phyloP scores from a whole-genome alignment of 208 protist genomes.

The Crithidia expoeki region DNA sequence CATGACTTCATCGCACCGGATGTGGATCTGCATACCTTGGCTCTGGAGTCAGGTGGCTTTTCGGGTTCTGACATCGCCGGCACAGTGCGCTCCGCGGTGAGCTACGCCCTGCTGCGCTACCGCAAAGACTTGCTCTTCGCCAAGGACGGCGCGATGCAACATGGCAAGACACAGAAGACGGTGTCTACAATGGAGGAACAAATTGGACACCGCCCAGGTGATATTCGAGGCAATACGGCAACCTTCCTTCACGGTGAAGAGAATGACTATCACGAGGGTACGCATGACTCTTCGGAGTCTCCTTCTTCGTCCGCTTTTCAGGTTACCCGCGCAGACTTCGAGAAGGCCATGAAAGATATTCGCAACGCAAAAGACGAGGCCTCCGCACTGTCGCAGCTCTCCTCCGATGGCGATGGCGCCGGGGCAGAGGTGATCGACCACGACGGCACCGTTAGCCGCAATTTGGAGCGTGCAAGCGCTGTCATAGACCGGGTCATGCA shows the following conservation, averaged over 20 bases:
- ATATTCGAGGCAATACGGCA: background rate
- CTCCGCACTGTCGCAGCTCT: slow-evolving; percentile 32
- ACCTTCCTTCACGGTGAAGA: background rate
- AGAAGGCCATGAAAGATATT: slow-evolving; percentile 45
- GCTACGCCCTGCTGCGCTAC: slow-evolving; percentile 80
- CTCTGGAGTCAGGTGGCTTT: slow-evolving; percentile 96
- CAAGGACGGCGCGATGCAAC: background rate
- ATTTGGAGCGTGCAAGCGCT: slow-evolving; percentile 21
- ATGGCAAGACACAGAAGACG: background rate
- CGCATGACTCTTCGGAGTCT: background rate
- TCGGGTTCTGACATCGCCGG: slow-evolving; percentile 96
- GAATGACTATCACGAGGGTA: background rate
- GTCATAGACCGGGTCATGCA: slow-evolving; percentile 39
- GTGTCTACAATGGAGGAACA: background rate
- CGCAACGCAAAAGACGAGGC: slow-evolving; percentile 44
- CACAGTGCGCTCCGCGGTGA: slow-evolving; percentile 79
- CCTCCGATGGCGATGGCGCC: slow-evolving; percentile 23
- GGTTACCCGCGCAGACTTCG: slow-evolving; percentile 31
- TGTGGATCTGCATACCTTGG: slow-evolving; percentile 94
- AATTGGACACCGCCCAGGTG: slow-evolving; percentile 17
- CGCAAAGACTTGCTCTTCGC: slow-evolving; percentile 31
- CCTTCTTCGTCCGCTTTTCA: background rate
- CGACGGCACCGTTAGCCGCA: slow-evolving; percentile 52
- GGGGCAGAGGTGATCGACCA: slow-evolving; percentile 42
- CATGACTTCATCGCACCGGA: slow-evolving; percentile 66